Base-by-base conservation (phyloP, 2,329 filamentous ascomycete species). In the Amauroascus niger region DNA sequence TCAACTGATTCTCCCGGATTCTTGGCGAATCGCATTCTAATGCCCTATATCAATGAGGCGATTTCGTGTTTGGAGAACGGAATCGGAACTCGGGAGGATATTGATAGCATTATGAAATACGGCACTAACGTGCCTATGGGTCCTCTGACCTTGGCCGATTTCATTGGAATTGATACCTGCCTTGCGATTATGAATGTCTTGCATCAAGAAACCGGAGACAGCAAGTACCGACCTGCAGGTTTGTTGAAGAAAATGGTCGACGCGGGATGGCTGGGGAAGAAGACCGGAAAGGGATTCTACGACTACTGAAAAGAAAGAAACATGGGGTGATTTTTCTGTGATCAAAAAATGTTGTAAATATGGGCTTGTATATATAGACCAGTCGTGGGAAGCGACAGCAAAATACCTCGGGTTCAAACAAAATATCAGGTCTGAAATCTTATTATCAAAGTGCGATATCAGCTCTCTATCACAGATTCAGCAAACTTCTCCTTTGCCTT, bases 11-110 rank as follows among this genome's bases (percentile, higher is more conserved):
- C 87, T 0, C 93, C 93, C 0, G 93, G 93, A 1, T 98, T 98
- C 75, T 76, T 98, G 22, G 93, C 93, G 30, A 98, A 98, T 70
- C 80, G 93, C 8, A 98, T 98, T 57, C 75, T 98, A 56, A 98
- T 98, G 93, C 93, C 93, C 0, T 98, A 98, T 69, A 96, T 98
- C 75, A 98, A 98, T 69, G 93, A 98, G 74, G 93, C 94, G 7
- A 78, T 98, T 62, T 91, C 95, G 59, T 98, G 93, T 70, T 77
- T 98, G 13, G 93, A 98, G 74, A 96, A 93, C 0, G 87, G 88
- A 2, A 83, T 98, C 0, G 93, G 93, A 16, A 79, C 81, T 59
- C 85, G 87, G 62, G 90, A 97, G 65, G 87, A 91, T 59, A 98
- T 98, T 60, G 93, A 98, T 67, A 84, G 80, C 60, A 98, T 98